Evolutionary conservation across 306 rosid species (phyloP).

Genomic region (Gastrolobium villosum): DNA sequence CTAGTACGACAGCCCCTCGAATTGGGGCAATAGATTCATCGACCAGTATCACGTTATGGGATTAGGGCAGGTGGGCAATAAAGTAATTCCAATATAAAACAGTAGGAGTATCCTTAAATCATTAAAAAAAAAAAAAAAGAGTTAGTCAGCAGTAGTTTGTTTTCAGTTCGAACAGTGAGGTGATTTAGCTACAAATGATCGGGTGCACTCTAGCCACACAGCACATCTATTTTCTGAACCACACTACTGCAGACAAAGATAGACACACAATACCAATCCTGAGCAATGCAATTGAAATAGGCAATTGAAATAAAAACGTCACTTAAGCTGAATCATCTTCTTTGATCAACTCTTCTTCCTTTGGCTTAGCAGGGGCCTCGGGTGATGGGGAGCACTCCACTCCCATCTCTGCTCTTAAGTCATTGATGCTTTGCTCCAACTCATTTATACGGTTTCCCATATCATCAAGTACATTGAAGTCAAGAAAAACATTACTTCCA

Average conservation of each 20-base stretch:
- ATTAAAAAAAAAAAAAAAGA: slow-evolving; percentile 6
- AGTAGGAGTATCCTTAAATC: slow-evolving; percentile 12
- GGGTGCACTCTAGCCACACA: slow-evolving; percentile 33
- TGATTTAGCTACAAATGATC: slow-evolving; percentile 47
- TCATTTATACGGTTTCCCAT: slow-evolving; percentile 95
- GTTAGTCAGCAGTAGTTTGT: slow-evolving; percentile 17
- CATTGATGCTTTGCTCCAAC: slow-evolving; percentile 92
- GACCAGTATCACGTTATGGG: background rate
- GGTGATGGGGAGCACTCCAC: slow-evolving; percentile 90
- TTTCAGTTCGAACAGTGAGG: background rate
- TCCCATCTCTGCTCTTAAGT: slow-evolving; percentile 92
- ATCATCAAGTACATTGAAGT: slow-evolving; percentile 87
- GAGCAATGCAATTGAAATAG: slow-evolving; percentile 39
- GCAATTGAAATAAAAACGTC: slow-evolving; percentile 30
- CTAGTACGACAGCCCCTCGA: background rate
- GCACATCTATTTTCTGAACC: slow-evolving; percentile 30
- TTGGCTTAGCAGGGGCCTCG: slow-evolving; percentile 56
- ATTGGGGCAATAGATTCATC: background rate
- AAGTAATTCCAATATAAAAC: slow-evolving; percentile 25
- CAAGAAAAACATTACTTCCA: slow-evolving; percentile 60
- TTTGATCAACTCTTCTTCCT: slow-evolving; percentile 62
- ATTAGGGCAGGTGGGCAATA: slow-evolving; percentile 7
- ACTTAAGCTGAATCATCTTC: slow-evolving; percentile 75
- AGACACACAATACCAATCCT: slow-evolving; percentile 44
- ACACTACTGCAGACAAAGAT: slow-evolving; percentile 29